A percentile compares a stretch with the other conserved stretches of the same genome.
These are phyloP conservation scores for Cordyceps cateniannulata DNA, from an alignment of 2,329 filamentous ascomycete genomes.

Conservation along the genomic window DNA sequence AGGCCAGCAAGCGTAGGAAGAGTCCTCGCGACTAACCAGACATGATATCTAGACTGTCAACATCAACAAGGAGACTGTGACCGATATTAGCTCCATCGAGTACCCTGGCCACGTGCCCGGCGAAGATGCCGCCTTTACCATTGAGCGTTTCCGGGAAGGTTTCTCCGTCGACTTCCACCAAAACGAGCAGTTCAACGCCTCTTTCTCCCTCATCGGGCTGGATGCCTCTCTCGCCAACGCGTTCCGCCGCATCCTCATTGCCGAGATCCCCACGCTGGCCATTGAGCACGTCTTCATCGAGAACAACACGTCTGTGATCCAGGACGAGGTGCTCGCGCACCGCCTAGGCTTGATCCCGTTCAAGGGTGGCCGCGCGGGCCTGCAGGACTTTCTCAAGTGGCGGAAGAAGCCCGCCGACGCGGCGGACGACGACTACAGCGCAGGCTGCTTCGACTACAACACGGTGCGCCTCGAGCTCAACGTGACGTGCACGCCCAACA, in stretches of 20 bases:
- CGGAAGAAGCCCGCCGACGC: constrained; percentile 63
- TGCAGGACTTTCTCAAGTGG: constrained; percentile 75
- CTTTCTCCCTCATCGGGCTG: constrained; percentile 86
- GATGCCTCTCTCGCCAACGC: constrained; percentile 94
- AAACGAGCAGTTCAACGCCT: constrained; percentile 68
- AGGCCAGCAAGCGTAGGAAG: not conserved
- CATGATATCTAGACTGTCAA: constrained; percentile 61
- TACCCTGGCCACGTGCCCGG: constrained; percentile 87
- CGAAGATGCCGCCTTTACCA: constrained; percentile 76
- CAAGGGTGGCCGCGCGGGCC: constrained; percentile 67
- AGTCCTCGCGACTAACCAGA: not conserved
- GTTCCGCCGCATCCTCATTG: constrained; percentile 90
- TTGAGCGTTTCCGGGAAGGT: constrained; percentile 63
- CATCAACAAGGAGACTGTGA: constrained; percentile 85
- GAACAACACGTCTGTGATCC: constrained; percentile 96
- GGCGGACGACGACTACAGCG: constrained; percentile 52
- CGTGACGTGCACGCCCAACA: constrained; percentile 74
- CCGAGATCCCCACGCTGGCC: constrained; percentile 89
- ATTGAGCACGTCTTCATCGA: constrained; percentile 90
- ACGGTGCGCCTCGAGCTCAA: constrained; percentile 74
- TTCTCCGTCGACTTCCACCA: constrained; percentile 78
- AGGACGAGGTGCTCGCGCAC: constrained; percentile 92
- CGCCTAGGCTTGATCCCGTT: constrained; percentile 87
- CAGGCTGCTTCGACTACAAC: constrained; percentile 70
- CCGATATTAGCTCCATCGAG: constrained; percentile 81